These are phyloP conservation scores for Ophiocordyceps robertsii DNA, from an alignment of 2,329 filamentous ascomycete genomes.

Conservation along the genomic window DNA sequence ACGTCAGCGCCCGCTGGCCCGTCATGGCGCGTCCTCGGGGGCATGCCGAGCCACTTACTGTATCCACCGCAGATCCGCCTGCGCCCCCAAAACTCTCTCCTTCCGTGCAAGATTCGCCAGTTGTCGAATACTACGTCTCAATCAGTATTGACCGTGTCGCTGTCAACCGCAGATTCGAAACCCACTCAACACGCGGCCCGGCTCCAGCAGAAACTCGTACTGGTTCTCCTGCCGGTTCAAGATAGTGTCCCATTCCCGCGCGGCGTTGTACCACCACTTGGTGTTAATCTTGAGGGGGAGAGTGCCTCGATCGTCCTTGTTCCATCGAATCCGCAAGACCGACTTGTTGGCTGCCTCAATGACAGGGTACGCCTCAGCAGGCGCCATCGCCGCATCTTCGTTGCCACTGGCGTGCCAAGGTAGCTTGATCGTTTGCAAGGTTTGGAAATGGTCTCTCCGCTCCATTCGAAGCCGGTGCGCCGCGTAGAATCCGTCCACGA, in stretches of 20 bases:
- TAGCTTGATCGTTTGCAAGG: slow-evolving; percentile 43
- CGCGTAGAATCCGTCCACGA: slow-evolving; percentile 77
- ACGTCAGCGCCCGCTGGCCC: neutral
- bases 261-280: slow-evolving; percentile 65
- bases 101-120: slow-evolving; percentile 84
- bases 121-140: slow-evolving; percentile 70
- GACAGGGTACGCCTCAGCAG: slow-evolving; percentile 57
- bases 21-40: neutral
- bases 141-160: neutral
- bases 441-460: slow-evolving; percentile 40
- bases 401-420: slow-evolving; percentile 86
- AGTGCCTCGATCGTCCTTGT: slow-evolving; percentile 74
- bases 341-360: slow-evolving; percentile 41
- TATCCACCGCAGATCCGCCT: slow-evolving; percentile 86
- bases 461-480: slow-evolving; percentile 45
- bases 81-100: slow-evolving; percentile 69
- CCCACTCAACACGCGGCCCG: slow-evolving; percentile 65
- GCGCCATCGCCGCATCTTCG: slow-evolving; percentile 65
- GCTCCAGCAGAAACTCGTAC: slow-evolving; percentile 69
- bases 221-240: slow-evolving; percentile 51
- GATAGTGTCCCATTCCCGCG: slow-evolving; percentile 58
- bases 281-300: slow-evolving; percentile 42
- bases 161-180: slow-evolving; percentile 5
- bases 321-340: slow-evolving; percentile 66
- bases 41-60: slow-evolving; percentile 39